These are phyloP conservation scores for Hibiscus mutabilis DNA, from an alignment of 345 rosid species.

Conservation along the genomic window DNA sequence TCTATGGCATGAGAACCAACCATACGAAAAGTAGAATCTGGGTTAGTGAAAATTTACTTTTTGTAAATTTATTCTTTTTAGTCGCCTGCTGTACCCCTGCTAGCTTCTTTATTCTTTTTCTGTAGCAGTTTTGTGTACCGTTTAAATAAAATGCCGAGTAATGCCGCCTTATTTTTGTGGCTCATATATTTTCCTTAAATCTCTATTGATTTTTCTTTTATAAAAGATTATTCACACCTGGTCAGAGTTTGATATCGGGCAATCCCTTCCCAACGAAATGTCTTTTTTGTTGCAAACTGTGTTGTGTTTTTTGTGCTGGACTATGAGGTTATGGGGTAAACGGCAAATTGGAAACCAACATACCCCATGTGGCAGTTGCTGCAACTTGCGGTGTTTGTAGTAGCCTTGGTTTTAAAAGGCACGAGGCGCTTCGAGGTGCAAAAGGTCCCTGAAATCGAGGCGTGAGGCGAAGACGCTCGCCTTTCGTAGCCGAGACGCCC, in stretches of 20 bases:
- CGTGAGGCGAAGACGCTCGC: too few relatives aligned
- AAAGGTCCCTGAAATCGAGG: too few relatives aligned
- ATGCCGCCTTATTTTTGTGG: conserved; percentile 14
- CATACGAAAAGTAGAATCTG: conserved; percentile 30
- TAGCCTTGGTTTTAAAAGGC: too few relatives aligned
- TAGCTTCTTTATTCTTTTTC: conserved; percentile 37
- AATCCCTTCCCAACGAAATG: too few relatives aligned
- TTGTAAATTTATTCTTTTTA: conserved; percentile 31
- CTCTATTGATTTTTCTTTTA: too few relatives aligned
- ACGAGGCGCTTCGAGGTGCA: too few relatives aligned
- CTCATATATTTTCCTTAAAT: too few relatives aligned
- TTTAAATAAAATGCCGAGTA: conserved; percentile 25
- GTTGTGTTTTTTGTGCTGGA: not conserved
- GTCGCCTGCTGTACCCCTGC: conserved; percentile 31
- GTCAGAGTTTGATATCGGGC: too few relatives aligned
- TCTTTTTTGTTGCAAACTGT: too few relatives aligned
- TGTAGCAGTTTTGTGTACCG: conserved; percentile 24
- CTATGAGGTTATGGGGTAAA: not conserved
- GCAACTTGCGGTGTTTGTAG: not conserved
- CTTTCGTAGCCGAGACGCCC: too few relatives aligned
- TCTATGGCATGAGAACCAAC: conserved; percentile 37
- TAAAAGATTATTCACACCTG: too few relatives aligned
- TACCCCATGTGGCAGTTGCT: not conserved
- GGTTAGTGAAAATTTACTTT: conserved; percentile 15
- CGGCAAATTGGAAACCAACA: not conserved